Evolutionary conservation across 352 stramenopile species (phyloP), one percentile per base, ranked within the genome.

Genomic region (Phytophthora nicotianae): DNA sequence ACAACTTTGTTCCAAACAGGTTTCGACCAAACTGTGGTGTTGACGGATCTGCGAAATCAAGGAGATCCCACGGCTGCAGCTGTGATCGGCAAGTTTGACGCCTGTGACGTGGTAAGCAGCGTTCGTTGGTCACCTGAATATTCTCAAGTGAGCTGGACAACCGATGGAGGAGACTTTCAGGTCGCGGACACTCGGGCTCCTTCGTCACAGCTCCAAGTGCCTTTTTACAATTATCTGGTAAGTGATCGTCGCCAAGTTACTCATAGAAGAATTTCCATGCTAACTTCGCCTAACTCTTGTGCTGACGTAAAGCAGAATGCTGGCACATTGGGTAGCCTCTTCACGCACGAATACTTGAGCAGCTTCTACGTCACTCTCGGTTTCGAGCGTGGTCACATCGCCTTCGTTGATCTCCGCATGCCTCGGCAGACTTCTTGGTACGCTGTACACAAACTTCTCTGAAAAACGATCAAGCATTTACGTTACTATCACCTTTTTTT

Each of bases 1-100:
- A 26, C 16, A 58, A 14, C 9, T 8, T 38, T 21, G 13, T 51
- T 62, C 10, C 62, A n/a, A 7, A 50, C 58, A 79, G 86, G 83
- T 21, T 95, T 95, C 59, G 86, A 95, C 50, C 75, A 89, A 58
- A 92, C 82, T 4, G 75, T 95, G 17, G 81, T 90, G n/a, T 26
- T 95, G 50, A 86, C 70, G 5, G 79, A 91, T 37, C 68, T 95
- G 20, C 69, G 77, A 10, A 56, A 75, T 32, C 58, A 70, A 14
- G 71, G 70, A 20, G 75, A 89, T 19, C 68, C 70, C 8, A 68
- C 49, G 17, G 50, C 62, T 14, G 65, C 78, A 4, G 60, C 60
- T 1, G 61, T 91, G 16, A 54, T 87, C 1, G 58, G 58, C 23
- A 93, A 92, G 29, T 91, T 84, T 38, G 72, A 93, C 27, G 83